Base-by-base conservation (phyloP, 768 basidiomycete species). In the Trametes cinnabarina region DNA sequence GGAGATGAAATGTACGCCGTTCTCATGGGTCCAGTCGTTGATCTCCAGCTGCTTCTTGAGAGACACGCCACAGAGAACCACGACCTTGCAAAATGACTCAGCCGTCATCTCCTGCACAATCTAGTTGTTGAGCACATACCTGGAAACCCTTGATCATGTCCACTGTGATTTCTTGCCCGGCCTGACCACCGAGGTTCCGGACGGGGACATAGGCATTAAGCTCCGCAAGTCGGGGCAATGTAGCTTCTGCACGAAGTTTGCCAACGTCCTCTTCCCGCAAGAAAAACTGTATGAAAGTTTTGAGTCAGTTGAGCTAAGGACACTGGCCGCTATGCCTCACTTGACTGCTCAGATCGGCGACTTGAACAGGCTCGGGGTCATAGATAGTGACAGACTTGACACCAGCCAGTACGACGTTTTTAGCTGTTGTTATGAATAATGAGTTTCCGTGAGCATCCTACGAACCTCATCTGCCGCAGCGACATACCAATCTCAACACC, bases 141-240 rank as follows among this genome's bases (percentile, higher is more conserved):
- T 98, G 95, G 75, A 92, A 98, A 22, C 88, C 86, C 72, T 87
- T 83, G 66, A 98, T 81, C 68, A 90, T 77, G 60, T 96, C 91
- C 23, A 87, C 78, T 0, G 84, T 84, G 64, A 97, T 86, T 57
- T 86, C 82, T 66, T 93, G 83, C 2, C 94, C 93, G 11, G 84
- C 72, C 34, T 77, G 72, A 19, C 94, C 93, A 49, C 84, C 87
- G n/a, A 98, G 79, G 71, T 90, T 81, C 46, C 89, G 86, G 46
- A 98, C 90, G 28, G 96, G 96, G 9, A 98, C 96, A 71, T 99
- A 99, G 26, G 91, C 82, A 70, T 99, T 99, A 43, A 99, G 79
- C 71, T 98, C 97, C 15, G 94, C 86, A 47, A 99, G 77, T 47
- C 96, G 85, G n/a, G 92, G 86, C 41, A 87, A 81, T 17, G 92